Percentiles rank a stretch among this genome's conserved stretches.
phyloP scores from a whole-genome alignment of 2,329 filamentous ascomycete species.

The Fusarium sarcochroum region DNA sequence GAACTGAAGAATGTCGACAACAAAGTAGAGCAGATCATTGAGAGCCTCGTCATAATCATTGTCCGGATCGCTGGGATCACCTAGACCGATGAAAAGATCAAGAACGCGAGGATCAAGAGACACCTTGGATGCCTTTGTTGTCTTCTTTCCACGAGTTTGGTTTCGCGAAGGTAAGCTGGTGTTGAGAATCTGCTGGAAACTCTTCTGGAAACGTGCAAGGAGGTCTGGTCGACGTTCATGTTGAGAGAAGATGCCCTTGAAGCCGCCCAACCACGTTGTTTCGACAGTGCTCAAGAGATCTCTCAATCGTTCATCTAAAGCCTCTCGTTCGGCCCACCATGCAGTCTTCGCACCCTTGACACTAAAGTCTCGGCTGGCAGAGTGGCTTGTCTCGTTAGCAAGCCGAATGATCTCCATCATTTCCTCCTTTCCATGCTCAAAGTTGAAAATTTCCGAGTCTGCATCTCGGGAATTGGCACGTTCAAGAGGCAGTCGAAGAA shows the following conservation, averaged over 20 bases:
- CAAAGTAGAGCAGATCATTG: slow-evolving; percentile 95
- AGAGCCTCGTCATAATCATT: slow-evolving; percentile 87
- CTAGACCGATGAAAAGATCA: slow-evolving; percentile 90
- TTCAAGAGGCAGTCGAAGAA: slow-evolving; percentile 87
- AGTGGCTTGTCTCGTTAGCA: slow-evolving; percentile 88
- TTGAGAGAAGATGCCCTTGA: slow-evolving; percentile 92
- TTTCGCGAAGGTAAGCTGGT: slow-evolving; percentile 88
- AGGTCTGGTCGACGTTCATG: slow-evolving; percentile 73
- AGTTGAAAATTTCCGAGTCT: slow-evolving; percentile 84
- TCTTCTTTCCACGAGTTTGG: slow-evolving; percentile 70
- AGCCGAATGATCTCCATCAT: slow-evolving; percentile 84
- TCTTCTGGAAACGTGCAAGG: slow-evolving; percentile 81
- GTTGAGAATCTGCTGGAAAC: slow-evolving; percentile 84
- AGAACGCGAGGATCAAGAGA: slow-evolving; percentile 75
- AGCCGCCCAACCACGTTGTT: slow-evolving; percentile 94
- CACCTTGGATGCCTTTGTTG: slow-evolving; percentile 59
- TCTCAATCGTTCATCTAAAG: slow-evolving; percentile 81
- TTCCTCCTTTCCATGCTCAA: slow-evolving; percentile 83
- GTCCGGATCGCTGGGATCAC: slow-evolving; percentile 76
- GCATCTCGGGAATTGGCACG: slow-evolving; percentile 85
- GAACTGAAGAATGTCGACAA: slow-evolving; percentile 96
- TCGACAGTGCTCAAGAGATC: slow-evolving; percentile 89
- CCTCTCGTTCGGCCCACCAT: slow-evolving; percentile 92
- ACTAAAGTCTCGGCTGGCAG: slow-evolving; percentile 74
- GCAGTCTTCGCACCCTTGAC: slow-evolving; percentile 81